phyloP scores from a whole-genome alignment of 495 filamentous ascomycete genomes.

The Xylaria curta region DNA sequence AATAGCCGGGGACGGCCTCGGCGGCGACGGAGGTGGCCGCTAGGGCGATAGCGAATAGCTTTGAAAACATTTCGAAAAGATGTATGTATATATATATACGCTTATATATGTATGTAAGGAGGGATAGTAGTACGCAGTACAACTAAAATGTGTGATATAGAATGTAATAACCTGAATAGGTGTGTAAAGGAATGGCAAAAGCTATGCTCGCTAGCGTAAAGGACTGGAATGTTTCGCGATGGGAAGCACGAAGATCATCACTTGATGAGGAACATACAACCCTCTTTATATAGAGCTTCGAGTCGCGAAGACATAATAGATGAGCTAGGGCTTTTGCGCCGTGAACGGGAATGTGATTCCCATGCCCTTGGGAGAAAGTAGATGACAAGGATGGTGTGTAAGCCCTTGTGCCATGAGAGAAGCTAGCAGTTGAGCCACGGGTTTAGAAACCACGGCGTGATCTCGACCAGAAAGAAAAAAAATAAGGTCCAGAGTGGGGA shows the following conservation, averaged over 20 bases:
- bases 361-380: background rate
- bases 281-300: constrained; percentile 22
- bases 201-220: constrained; percentile 10
- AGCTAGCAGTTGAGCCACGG: constrained; percentile 2
- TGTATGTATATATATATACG: constrained; percentile 24
- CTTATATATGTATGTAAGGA: constrained; percentile 23
- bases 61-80: constrained; percentile 65
- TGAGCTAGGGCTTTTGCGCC: constrained; percentile 1
- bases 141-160: background rate
- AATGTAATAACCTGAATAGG: background rate
- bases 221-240: background rate
- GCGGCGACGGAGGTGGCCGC: constrained; percentile 37
- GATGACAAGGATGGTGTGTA: constrained; percentile 1
- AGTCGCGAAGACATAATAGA: background rate
- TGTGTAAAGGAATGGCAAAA: constrained; percentile 11
- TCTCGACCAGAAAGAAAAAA: constrained; percentile 5
- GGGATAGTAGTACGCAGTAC: background rate
- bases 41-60: constrained; percentile 34
- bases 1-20: constrained; percentile 41
- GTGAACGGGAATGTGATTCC: constrained; percentile 11
- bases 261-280: constrained; percentile 8
- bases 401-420: constrained; percentile 14
- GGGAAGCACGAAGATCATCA: constrained; percentile 11
- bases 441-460: constrained; percentile 15
- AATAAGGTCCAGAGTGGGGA: constrained; percentile 8